A percentile compares a stretch with the other conserved stretches of the same genome.
phyloP scores from a whole-genome alignment of 164 flowering plant genomes.

The Vitis rotundifolia region DNA sequence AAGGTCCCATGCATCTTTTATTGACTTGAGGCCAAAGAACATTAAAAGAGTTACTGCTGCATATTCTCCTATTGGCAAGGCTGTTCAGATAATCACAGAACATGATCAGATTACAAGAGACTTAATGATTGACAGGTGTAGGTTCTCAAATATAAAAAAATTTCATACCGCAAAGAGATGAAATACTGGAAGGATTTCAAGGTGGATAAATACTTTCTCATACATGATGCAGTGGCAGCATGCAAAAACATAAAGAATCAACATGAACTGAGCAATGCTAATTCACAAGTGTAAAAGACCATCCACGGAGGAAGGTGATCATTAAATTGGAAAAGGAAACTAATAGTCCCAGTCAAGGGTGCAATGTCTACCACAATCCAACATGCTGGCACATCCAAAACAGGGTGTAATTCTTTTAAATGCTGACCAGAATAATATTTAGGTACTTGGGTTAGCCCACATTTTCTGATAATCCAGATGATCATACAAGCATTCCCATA shows the following conservation, averaged over 20 bases:
- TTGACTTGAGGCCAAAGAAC: conserved; percentile 89
- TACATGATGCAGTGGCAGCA: too few species aligned
- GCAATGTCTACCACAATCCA: too few species aligned
- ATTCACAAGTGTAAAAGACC: background rate
- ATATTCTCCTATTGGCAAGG: conserved; percentile 97
- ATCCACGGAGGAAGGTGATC: too few species aligned
- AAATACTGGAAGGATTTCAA: background rate
- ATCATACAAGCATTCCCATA: background rate
- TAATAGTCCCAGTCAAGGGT: too few species aligned
- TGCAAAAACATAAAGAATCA: too few species aligned
- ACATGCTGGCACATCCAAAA: background rate
- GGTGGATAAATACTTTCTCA: background rate
- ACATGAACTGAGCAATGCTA: background rate
- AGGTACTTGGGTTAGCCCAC: background rate
- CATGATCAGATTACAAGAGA: background rate
- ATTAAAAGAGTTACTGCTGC: conserved; percentile 86
- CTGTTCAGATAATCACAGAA: conserved; percentile 38
- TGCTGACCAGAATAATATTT: background rate
- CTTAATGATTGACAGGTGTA: background rate
- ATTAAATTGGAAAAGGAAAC: too few species aligned
- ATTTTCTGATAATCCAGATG: background rate
- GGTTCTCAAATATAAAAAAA: background rate
- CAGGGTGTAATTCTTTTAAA: background rate
- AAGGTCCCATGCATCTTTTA: conserved; percentile 97
- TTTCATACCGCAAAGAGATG: background rate